Percentiles rank a stretch among this genome's conserved stretches.
phyloP scores from a whole-genome alignment of 805 yeast genomes.

The Kockiozyma suomiensis region DNA sequence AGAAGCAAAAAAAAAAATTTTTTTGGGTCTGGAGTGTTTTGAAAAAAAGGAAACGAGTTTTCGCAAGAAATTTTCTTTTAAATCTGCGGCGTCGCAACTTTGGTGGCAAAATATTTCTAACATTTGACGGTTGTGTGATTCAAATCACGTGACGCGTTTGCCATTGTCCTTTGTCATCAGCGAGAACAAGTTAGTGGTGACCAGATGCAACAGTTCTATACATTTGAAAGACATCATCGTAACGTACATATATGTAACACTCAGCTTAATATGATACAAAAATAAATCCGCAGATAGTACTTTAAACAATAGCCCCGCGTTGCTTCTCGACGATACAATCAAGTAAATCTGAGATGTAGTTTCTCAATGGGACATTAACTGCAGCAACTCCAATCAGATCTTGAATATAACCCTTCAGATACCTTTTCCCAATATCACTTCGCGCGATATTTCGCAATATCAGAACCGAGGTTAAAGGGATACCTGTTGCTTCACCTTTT shows the following conservation, averaged over 20 bases:
- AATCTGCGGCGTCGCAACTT: neutral
- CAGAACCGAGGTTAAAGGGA: slow-evolving; percentile 41
- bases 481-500: slow-evolving; percentile 38
- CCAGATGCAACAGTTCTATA: neutral
- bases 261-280: neutral
- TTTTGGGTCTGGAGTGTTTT: neutral
- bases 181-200: too few relatives aligned
- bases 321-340: slow-evolving; percentile 23
- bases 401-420: slow-evolving; percentile 32
- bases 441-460: slow-evolving; percentile 45
- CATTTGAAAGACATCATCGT: neutral
- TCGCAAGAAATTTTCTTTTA: neutral
- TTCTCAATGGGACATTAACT: slow-evolving; percentile 31
- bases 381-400: slow-evolving; percentile 34
- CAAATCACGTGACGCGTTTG: neutral
- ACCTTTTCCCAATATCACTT: slow-evolving; percentile 35
- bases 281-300: neutral
- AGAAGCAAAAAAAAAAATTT: neutral
- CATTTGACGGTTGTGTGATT: neutral
- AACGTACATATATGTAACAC: slow-evolving; percentile 1
- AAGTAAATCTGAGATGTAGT: slow-evolving; percentile 33
- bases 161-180: too few relatives aligned
- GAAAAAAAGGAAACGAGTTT: neutral
- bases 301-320: slow-evolving; percentile 18
- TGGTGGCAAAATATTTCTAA: neutral